Evolutionary conservation across 129 eudicot species (phyloP).

Genomic region (Sambucus nigra): DNA sequence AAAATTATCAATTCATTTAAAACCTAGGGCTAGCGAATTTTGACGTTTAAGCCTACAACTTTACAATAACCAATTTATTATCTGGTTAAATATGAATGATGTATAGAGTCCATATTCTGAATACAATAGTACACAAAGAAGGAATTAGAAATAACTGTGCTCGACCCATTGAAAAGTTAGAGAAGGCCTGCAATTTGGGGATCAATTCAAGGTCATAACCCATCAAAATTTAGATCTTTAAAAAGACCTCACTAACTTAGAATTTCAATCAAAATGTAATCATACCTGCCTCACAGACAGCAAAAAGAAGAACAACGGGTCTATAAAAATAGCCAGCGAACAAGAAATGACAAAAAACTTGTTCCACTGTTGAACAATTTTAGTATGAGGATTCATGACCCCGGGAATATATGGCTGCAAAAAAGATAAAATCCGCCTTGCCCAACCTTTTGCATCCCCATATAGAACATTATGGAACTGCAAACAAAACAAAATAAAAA

Average conservation of each 20-base stretch:
- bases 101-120: not conserved
- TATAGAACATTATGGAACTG: constrained; percentile 37
- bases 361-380: constrained; percentile 63
- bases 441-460: constrained; percentile 61
- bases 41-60: not conserved
- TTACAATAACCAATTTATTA: not conserved
- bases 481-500: constrained; percentile 4
- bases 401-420: constrained; percentile 36
- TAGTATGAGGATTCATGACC: constrained; percentile 77
- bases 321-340: constrained; percentile 55
- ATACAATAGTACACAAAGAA: too few species aligned
- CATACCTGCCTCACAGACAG: constrained; percentile 42
- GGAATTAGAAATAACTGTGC: not conserved
- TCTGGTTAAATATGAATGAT: not conserved
- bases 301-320: constrained; percentile 75
- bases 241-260: not conserved
- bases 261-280: constrained; percentile 1
- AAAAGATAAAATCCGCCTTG: constrained; percentile 29
- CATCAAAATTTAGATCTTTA: not conserved
- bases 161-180: not conserved
- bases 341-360: constrained; percentile 62
- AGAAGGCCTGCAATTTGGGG: not conserved
- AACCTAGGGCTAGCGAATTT: constrained; percentile 2
- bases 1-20: not conserved
- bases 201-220: not conserved